Percentiles rank a stretch among this genome's conserved stretches.
These are phyloP conservation scores for Cyclostephanos tholiformis DNA, from an alignment of 108 stramenopile genomes.

Conservation along the genomic window DNA sequence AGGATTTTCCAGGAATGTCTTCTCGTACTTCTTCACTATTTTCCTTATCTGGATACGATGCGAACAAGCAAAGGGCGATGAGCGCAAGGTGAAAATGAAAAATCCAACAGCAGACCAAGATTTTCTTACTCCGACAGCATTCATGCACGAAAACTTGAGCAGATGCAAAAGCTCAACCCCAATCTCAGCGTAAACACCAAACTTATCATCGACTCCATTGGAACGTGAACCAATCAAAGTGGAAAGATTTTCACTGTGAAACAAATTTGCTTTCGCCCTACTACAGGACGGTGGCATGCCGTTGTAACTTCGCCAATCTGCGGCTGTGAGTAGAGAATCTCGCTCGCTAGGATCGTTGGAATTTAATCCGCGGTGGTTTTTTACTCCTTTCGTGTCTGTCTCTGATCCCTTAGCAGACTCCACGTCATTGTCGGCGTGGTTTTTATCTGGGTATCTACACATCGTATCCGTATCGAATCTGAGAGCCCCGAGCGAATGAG, in stretches of 20 bases:
- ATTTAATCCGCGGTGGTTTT: not conserved
- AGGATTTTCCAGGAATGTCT: constrained; percentile 11
- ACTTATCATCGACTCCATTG: constrained; percentile 54
- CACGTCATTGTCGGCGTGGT: constrained; percentile 8
- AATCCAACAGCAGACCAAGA: not conserved
- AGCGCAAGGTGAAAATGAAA: not conserved
- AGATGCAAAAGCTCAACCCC: constrained; percentile 86
- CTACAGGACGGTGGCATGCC: constrained; percentile 8
- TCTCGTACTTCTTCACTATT: constrained; percentile 69
- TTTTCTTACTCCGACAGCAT: constrained; percentile 55
- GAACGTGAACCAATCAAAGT: constrained; percentile 31
- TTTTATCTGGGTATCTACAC: constrained; percentile 9
- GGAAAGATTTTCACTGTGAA: constrained; percentile 25
- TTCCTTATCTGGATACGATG: constrained; percentile 49
- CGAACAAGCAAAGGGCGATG: not conserved
- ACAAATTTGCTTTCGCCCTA: constrained; percentile 29
- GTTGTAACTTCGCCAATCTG: constrained; percentile 21
- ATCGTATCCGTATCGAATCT: constrained; percentile 43
- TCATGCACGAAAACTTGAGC: constrained; percentile 78
- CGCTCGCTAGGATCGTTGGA: not conserved
- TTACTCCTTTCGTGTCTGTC: not conserved
- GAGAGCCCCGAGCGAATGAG: constrained; percentile 78
- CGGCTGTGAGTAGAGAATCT: constrained; percentile 26
- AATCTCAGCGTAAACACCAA: constrained; percentile 70
- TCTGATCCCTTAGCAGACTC: constrained; percentile 15